phyloP scores from a whole-genome alignment of 2,329 filamentous ascomycete species.

The Aspergillus texensis region DNA sequence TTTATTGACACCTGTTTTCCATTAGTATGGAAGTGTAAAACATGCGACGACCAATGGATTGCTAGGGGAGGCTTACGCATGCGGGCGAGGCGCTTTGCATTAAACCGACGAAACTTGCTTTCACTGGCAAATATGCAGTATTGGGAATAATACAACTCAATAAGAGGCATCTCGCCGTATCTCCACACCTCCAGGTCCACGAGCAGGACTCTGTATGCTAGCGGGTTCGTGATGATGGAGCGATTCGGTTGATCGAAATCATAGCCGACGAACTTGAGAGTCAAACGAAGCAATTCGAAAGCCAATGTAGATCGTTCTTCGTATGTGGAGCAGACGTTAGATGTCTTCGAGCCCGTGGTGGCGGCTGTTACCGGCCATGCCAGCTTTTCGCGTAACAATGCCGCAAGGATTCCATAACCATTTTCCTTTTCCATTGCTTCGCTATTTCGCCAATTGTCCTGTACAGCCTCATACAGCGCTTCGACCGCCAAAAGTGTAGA shows the following conservation, averaged over 20 bases:
- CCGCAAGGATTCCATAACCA: conserved; percentile 84
- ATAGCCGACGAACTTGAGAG: conserved; percentile 88
- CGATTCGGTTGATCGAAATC: conserved; percentile 76
- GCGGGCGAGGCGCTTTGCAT: conserved; percentile 78
- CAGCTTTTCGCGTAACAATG: conserved; percentile 81
- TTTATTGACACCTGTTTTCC: conserved; percentile 75
- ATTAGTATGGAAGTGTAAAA: conserved; percentile 20
- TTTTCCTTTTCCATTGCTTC: conserved; percentile 97
- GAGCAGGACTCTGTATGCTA: conserved; percentile 88
- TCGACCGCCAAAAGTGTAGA: conserved; percentile 76
- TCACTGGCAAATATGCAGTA: conserved; percentile 85
- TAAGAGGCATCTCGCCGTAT: conserved; percentile 72
- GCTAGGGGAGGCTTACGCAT: conserved; percentile 71
- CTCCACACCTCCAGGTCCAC: conserved; percentile 95
- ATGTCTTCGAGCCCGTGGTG: conserved; percentile 47
- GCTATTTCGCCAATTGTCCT: conserved; percentile 93
- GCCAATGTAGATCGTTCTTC: conserved; percentile 57
- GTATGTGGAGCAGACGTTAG: conserved; percentile 36
- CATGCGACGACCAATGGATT: background rate
- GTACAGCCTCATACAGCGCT: conserved; percentile 81
- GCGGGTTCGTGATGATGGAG: conserved; percentile 92
- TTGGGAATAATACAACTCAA: conserved; percentile 90
- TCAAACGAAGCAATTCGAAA: conserved; percentile 68
- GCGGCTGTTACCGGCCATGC: conserved; percentile 34
- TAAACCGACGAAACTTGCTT: conserved; percentile 91